These are phyloP conservation scores for Rhynchosporium secalis DNA, from an alignment of 2,329 filamentous ascomycete species.

Conservation along the genomic window DNA sequence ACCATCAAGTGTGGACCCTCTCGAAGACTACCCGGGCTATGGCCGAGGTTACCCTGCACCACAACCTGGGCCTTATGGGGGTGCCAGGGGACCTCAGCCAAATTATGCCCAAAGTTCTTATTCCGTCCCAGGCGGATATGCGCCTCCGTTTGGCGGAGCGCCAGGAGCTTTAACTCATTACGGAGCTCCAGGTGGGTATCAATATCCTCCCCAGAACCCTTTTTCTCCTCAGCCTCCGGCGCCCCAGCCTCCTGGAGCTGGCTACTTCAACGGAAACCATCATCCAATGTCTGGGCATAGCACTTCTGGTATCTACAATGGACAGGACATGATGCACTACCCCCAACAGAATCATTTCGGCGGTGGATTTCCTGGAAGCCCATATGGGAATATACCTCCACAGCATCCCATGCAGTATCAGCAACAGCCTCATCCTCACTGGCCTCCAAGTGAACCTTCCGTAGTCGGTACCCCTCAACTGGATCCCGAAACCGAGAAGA, in stretches of 20 bases:
- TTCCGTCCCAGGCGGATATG: constrained; percentile 32
- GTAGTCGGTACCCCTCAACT: constrained; percentile 23
- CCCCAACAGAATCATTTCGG: constrained; percentile 31
- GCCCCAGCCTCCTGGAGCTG: constrained; percentile 35
- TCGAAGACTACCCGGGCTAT: constrained; percentile 59
- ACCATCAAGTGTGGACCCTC: constrained; percentile 63
- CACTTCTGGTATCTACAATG: constrained; percentile 30
- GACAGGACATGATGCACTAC: constrained; percentile 39
- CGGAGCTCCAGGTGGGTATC: constrained; percentile 32
- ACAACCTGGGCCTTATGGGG: constrained; percentile 36
- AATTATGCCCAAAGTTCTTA: constrained; percentile 38
- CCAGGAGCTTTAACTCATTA: constrained; percentile 38
- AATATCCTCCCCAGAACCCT: constrained; percentile 34
- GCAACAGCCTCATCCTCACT: constrained; percentile 34
- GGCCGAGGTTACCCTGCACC: constrained; percentile 43
- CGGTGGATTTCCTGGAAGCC: constrained; percentile 29
- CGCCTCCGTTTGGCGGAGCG: constrained; percentile 35
- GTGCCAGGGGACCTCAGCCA: constrained; percentile 32
- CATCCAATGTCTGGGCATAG: constrained; percentile 46
- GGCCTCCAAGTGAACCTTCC: constrained; percentile 33
- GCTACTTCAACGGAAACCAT: constrained; percentile 37
- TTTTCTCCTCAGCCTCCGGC: constrained; percentile 37
- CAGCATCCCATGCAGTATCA: constrained; percentile 28
- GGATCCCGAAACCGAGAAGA: constrained; percentile 47
- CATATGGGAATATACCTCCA: constrained; percentile 27